Evolutionary conservation across 73 alveolate genomes (phyloP), one percentile per base, ranked within the genome.

Genomic region (Paramecium sonneborni): DNA sequence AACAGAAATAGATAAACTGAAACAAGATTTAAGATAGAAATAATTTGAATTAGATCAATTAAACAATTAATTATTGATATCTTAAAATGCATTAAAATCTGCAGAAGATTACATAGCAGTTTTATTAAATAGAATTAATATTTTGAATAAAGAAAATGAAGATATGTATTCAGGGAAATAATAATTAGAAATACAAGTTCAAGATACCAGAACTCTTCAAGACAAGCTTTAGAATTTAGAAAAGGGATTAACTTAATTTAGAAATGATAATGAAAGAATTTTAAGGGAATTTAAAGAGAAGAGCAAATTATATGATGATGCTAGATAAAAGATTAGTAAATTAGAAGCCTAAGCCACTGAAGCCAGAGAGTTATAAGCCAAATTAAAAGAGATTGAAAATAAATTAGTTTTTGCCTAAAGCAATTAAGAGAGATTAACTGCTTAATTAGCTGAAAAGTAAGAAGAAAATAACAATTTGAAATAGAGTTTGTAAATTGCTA

Each of bases 191-290:
- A 32, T 28, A 3, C 4, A 28, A 35, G 86, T 32, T 12, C 34
- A 70, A 70, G 86, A 79, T 43, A 79, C 90, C 5, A 79, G 74
- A 46, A 79, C 90, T 10, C 55, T 79, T 21, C 34, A 79, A 35
- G 86, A 70, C 6, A 70, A 35, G 23, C 14, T 70, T 4, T 70
- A 70, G 34, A 70, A 70, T 70, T 10, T 28, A 32, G 86, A 70
- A 70, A 70, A 70, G 23, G n/a, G 34, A 70, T 21, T 32, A 12
- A 70, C 57, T 4, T 70, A 28, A 70, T 28, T 70, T 11, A 70
- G 86, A 35, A 70, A 70, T 70, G 86, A 70, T 28, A 70, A 70
- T 70, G 86, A 70, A 32, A 70, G 86, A 70, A 70, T 70, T 8
- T 35, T 70, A 35, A 70, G 86, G 34, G 86, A 70, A 28, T 70